Evolutionary conservation across 495 filamentous ascomycete genomes (phyloP), one percentile per base, ranked within the genome.

Genomic region (Penicillium argentinense): DNA sequence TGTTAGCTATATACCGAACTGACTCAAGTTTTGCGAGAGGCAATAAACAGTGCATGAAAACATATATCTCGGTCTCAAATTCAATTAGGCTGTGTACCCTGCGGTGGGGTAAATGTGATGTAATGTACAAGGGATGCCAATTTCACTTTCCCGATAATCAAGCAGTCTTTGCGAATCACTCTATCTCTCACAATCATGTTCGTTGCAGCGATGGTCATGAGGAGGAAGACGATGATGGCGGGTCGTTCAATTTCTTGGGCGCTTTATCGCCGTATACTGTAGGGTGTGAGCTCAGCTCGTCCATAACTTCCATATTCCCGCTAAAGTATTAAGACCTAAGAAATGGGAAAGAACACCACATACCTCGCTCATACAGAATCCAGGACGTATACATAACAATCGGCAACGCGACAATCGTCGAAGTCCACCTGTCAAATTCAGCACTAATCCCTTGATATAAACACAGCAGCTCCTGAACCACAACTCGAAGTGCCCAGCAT

Each of bases 391-490:
- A 75, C 52, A 80, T 74, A 57, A 78, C 66, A 40, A 77, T 76
- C 27, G 62, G 77, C 16, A 79, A 68, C 1, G 72, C 77, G 3
- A 80, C 78, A 51, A 76, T 78, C 16, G 72, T 68, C 13, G 74
- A 73, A 34, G 53, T 74, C 43, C 68, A 79, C 27, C 72, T 80
- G 28, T 53, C 40, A 7, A 12, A 47, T 9, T 54, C 34, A 50
- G 39, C 18, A 40, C 17, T 18, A 14, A 19, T 26, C 14, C 14
- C 18, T 8, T 24, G 9, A 17, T 26, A 49, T 32, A 39, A 18
- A 8, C 4, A 38, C n/a, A n/a, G n/a, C n/a, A 32, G 25, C 30
- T n/a, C 21, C 3, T 21, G 12, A 46, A 5, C 7, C 11, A 5
- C 4, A 16, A 45, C n/a, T n/a, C 33, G 27, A 2, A 9, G 3